Conservation (phyloP, 805 yeast species). For the Lipomyces yamadae region DNA sequence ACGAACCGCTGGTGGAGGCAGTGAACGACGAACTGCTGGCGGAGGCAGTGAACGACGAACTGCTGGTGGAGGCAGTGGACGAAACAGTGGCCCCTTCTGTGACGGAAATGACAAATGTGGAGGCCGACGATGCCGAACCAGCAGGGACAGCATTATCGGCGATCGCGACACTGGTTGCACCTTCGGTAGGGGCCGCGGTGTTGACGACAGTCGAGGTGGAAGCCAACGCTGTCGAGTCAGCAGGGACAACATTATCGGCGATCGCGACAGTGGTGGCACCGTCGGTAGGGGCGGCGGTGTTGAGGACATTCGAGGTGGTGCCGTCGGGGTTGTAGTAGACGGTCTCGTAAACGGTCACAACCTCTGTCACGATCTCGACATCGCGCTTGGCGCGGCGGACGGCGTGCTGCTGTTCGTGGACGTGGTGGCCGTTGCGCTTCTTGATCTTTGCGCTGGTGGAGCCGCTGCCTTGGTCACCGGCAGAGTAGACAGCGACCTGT, state of each 20-base stretch:
- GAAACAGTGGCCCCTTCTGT: conserved; percentile 19
- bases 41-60: too few species aligned
- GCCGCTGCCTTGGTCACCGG: conserved; percentile 45
- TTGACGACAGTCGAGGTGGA: conserved; percentile 35
- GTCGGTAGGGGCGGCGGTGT: too few species aligned
- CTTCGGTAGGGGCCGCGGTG: conserved; percentile 15
- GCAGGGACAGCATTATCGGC: conserved; percentile 18
- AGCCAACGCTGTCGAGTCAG: conserved; percentile 19
- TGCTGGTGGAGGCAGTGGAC: conserved; percentile 19
- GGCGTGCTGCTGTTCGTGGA: conserved; percentile 42
- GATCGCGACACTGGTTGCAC: conserved; percentile 27
- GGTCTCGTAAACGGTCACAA: conserved; percentile 65
- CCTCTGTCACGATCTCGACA: conserved; percentile 70
- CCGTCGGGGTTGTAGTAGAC: conserved; percentile 40
- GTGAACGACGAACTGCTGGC: conserved; percentile 28
- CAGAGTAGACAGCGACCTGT: conserved; percentile 88
- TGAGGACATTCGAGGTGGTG: conserved; percentile 36
- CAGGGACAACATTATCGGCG: too few species aligned
- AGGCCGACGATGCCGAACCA: not conserved
- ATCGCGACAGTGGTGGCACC: too few species aligned
- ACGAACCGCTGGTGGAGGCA: conserved; percentile 33
- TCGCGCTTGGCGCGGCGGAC: conserved; percentile 63
- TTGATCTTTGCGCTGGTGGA: conserved; percentile 45
- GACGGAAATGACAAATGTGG: conserved; percentile 41
- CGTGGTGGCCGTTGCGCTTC: conserved; percentile 35